Evolutionary conservation across 1,139 yeast species (phyloP).

Genomic region (Entelexis sorbosivorans): DNA sequence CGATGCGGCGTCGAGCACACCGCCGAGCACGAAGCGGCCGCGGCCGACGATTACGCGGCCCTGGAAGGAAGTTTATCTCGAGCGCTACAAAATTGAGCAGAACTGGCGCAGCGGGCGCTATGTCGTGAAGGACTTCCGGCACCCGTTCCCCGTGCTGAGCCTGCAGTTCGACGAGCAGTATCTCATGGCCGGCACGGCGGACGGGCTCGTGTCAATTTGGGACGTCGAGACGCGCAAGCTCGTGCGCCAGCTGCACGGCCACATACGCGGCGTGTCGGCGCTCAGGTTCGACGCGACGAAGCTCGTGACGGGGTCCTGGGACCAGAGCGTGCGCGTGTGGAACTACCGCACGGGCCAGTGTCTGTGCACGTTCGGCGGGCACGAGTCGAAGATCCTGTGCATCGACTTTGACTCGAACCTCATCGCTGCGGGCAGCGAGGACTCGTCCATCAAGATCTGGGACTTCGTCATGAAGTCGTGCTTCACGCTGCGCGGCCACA

Average conservation of each 20-base stretch:
- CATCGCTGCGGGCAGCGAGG: slow-evolving; percentile 90
- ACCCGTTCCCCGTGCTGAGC: slow-evolving; percentile 75
- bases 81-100: slow-evolving; percentile 77
- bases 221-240: slow-evolving; percentile 69
- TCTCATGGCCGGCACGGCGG: slow-evolving; percentile 85
- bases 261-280: slow-evolving; percentile 73
- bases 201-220: slow-evolving; percentile 83
- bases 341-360: slow-evolving; percentile 90
- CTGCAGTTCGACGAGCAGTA: slow-evolving; percentile 69
- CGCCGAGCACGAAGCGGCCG: not conserved
- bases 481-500: slow-evolving; percentile 83
- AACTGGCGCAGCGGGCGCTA: slow-evolving; percentile 87
- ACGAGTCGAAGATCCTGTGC: slow-evolving; percentile 71
- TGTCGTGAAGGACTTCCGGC: slow-evolving; percentile 53
- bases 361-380: slow-evolving; percentile 86
- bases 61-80: slow-evolving; percentile 92
- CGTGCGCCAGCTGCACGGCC: slow-evolving; percentile 69
- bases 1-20: not conserved
- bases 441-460: slow-evolving; percentile 87
- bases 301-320: slow-evolving; percentile 83
- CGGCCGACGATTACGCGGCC: slow-evolving; percentile 46
- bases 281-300: slow-evolving; percentile 79
- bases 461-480: slow-evolving; percentile 89
- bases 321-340: slow-evolving; percentile 89
- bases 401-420: slow-evolving; percentile 71